Conservation (phyloP, 345 rosid species). For the Salix dunnii region DNA sequence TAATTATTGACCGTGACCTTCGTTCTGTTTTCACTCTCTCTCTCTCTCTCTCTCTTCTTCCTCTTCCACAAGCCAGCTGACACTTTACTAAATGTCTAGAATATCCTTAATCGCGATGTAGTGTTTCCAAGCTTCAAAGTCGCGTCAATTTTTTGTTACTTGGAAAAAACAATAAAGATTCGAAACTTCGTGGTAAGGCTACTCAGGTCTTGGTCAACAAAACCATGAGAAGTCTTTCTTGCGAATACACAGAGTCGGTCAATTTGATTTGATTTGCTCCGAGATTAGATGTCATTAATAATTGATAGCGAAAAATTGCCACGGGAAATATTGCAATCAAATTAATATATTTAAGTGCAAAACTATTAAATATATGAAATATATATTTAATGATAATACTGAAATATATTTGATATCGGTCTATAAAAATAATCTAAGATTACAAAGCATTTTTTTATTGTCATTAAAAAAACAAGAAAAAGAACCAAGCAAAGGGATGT, state of each 20-base stretch:
- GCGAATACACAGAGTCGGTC: too few species aligned
- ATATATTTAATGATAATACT: too few species aligned
- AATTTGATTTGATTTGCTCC: too few species aligned
- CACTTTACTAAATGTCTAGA: background rate
- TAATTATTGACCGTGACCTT: conserved; percentile 24
- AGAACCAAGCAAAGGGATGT: background rate
- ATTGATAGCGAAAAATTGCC: too few species aligned
- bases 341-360: too few species aligned
- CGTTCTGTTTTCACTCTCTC: background rate
- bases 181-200: background rate
- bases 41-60: background rate
- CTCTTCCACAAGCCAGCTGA: background rate
- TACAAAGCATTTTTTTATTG: background rate
- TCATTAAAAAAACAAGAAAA: background rate
- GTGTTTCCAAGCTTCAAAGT: background rate
- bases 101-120: background rate
- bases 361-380: too few species aligned
- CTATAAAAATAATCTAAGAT: too few species aligned
- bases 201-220: background rate
- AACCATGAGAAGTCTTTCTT: background rate
- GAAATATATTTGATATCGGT: too few species aligned
- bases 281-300: too few species aligned
- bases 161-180: background rate
- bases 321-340: too few species aligned
- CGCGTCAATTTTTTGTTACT: background rate